Evolutionary conservation across 208 protist species (phyloP).

Genomic region (Borovskyia barvae): DNA sequence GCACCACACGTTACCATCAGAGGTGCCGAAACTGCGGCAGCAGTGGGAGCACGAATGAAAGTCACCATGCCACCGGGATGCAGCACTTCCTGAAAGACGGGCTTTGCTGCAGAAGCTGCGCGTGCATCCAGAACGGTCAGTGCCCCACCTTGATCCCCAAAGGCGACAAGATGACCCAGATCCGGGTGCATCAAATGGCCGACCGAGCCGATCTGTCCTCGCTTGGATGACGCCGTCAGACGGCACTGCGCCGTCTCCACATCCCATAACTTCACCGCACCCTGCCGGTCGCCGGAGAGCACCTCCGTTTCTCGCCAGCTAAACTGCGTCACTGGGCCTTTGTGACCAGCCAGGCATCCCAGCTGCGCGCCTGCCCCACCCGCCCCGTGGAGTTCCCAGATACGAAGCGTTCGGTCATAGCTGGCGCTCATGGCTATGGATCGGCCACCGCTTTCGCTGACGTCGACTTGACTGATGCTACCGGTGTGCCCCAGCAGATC

Average conservation of each 20-base stretch:
- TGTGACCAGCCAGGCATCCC: constrained; percentile 68
- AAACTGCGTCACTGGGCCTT: constrained; percentile 77
- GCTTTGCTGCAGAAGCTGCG: constrained; percentile 10
- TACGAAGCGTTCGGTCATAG: constrained; percentile 81
- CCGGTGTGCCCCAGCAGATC: constrained; percentile 81
- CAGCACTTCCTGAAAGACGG: constrained; percentile 46
- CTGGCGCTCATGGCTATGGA: constrained; percentile 62
- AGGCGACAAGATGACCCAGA: constrained; percentile 36
- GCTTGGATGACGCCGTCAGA: constrained; percentile 49
- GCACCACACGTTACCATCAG: constrained; percentile 78
- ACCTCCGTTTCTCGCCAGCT: constrained; percentile 56
- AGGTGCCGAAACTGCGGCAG: constrained; percentile 23
- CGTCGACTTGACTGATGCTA: constrained; percentile 81
- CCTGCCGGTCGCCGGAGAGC: constrained; percentile 79
- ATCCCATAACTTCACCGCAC: constrained; percentile 78
- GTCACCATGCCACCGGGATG: constrained; percentile 78
- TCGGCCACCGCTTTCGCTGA: constrained; percentile 28
- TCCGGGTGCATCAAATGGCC: constrained; percentile 36
- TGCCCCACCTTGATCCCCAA: constrained; percentile 77
- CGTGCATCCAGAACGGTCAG: constrained; percentile 71
- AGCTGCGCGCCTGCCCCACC: constrained; percentile 37
- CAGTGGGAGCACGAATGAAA: constrained; percentile 31
- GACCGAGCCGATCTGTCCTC: constrained; percentile 70
- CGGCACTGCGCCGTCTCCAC: constrained; percentile 49
- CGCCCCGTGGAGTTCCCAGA: constrained; percentile 61